A percentile compares a stretch with the other conserved stretches of the same genome.
Conservation (phyloP, 306 rosid genomes). For the Quercus bicolor region DNA sequence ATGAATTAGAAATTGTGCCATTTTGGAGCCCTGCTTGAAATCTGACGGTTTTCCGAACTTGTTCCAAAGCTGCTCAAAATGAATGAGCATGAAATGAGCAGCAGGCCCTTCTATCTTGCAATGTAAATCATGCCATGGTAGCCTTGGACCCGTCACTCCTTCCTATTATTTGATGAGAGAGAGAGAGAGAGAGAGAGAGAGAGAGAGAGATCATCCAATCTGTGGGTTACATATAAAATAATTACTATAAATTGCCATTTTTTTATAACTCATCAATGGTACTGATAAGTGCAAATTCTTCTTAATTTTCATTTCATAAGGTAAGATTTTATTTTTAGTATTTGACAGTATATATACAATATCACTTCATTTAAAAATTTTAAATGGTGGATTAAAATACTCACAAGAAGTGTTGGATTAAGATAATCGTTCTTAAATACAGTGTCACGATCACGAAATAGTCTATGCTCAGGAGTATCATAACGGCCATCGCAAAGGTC, state of each 20-base stretch:
- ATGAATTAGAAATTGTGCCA: slow-evolving; percentile 60
- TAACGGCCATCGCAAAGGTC: slow-evolving; percentile 98
- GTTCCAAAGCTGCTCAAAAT: slow-evolving; percentile 97
- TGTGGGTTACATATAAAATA: neutral
- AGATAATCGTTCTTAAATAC: slow-evolving; percentile 74
- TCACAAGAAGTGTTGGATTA: slow-evolving; percentile 85
- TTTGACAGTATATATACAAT: too few relatives aligned
- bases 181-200: neutral
- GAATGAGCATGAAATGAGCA: slow-evolving; percentile 82
- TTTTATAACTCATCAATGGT: neutral
- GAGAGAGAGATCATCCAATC: slow-evolving; percentile 11
- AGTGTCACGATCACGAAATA: slow-evolving; percentile 59
- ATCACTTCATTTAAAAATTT: too few relatives aligned
- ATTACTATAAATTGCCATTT: neutral
- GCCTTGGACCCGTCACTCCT: slow-evolving; percentile 77
- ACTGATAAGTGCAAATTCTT: neutral
- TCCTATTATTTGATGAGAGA: slow-evolving; percentile 34
- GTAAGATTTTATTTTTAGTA: too few relatives aligned
- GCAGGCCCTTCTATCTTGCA: slow-evolving; percentile 37
- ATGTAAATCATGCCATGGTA: slow-evolving; percentile 14
- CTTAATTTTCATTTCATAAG: too few relatives aligned
- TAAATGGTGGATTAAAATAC: slow-evolving; percentile 19
- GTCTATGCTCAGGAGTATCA: slow-evolving; percentile 88
- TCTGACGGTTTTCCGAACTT: slow-evolving; percentile 76
- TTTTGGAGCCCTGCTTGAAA: slow-evolving; percentile 60